Percentiles rank a stretch among this genome's conserved stretches.
phyloP scores from a whole-genome alignment of 2,329 filamentous ascomycete species.

The Fusarium nematophilum region DNA sequence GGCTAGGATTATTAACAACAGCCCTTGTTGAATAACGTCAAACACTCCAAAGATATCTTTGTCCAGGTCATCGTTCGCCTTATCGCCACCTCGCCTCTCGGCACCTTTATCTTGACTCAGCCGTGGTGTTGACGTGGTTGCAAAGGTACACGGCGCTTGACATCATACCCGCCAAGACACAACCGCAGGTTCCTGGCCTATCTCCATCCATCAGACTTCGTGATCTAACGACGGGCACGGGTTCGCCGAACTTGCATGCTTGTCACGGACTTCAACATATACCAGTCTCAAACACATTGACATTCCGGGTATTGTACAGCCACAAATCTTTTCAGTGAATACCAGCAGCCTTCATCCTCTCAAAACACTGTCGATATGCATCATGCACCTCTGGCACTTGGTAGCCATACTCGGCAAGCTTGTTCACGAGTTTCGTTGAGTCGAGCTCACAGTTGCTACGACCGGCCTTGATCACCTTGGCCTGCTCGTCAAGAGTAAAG shows the following conservation, averaged over 20 bases:
- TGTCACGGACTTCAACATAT: not conserved
- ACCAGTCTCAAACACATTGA: not conserved
- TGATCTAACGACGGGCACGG: too few relatives aligned
- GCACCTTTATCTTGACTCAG: slow-evolving; percentile 4
- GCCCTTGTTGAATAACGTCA: too few relatives aligned
- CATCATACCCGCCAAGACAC: not conserved
- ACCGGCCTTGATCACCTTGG: slow-evolving; percentile 74
- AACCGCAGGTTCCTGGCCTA: not conserved
- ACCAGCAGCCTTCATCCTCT: slow-evolving; percentile 68
- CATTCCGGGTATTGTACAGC: not conserved
- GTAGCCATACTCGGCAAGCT: slow-evolving; percentile 69
- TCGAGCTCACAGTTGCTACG: slow-evolving; percentile 75
- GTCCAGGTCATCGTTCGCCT: not conserved
- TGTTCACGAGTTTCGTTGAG: slow-evolving; percentile 68
- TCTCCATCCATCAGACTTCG: not conserved
- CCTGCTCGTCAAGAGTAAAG: slow-evolving; percentile 73
- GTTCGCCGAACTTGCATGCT: too few relatives aligned
- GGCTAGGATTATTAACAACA: too few relatives aligned
- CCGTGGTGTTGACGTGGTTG: slow-evolving; percentile 3
- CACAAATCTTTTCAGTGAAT: not conserved
- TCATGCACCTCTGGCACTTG: slow-evolving; percentile 71
- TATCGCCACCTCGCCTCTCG: slow-evolving; percentile 3
- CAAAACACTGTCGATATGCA: slow-evolving; percentile 71
- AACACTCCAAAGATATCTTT: too few relatives aligned
- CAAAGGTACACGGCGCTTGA: not conserved